phyloP scores from a whole-genome alignment of 129 eudicot genomes.

The Silybum marianum region DNA sequence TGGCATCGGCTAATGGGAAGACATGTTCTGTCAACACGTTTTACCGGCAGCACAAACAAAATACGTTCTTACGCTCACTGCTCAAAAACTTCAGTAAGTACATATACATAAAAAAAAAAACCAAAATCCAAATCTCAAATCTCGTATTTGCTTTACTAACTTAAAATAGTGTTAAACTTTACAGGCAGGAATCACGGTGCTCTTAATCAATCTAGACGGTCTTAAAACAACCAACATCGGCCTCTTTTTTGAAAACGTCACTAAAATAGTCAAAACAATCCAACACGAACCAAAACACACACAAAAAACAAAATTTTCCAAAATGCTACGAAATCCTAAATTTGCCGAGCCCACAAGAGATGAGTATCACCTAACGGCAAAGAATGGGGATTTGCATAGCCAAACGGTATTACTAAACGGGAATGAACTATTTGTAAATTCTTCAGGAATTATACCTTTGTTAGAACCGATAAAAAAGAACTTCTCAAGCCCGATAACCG shows the following conservation, averaged over 20 bases:
- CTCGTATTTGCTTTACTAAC: constrained; percentile 3
- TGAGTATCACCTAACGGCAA: constrained; percentile 73
- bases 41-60: constrained; percentile 46
- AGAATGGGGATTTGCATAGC: constrained; percentile 57
- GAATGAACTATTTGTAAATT: constrained; percentile 38
- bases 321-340: constrained; percentile 29
- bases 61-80: constrained; percentile 72
- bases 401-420: constrained; percentile 56
- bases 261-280: constrained; percentile 20
- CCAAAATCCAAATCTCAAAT: neutral
- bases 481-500: constrained; percentile 34
- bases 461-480: constrained; percentile 44
- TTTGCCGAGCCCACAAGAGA: constrained; percentile 41
- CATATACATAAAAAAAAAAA: neutral
- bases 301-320: constrained; percentile 20
- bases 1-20: constrained; percentile 83
- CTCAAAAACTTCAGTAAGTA: constrained; percentile 50
- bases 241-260: constrained; percentile 35
- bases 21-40: constrained; percentile 52
- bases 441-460: constrained; percentile 50
- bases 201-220: constrained; percentile 58
- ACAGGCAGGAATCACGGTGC: constrained; percentile 66
- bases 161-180: constrained; percentile 5
- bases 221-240: constrained; percentile 34
- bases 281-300: constrained; percentile 18